A percentile compares a stretch with the other conserved stretches of the same genome.
These are phyloP conservation scores for Russula earlei DNA, from an alignment of 768 basidiomycete genomes.

Conservation along the genomic window DNA sequence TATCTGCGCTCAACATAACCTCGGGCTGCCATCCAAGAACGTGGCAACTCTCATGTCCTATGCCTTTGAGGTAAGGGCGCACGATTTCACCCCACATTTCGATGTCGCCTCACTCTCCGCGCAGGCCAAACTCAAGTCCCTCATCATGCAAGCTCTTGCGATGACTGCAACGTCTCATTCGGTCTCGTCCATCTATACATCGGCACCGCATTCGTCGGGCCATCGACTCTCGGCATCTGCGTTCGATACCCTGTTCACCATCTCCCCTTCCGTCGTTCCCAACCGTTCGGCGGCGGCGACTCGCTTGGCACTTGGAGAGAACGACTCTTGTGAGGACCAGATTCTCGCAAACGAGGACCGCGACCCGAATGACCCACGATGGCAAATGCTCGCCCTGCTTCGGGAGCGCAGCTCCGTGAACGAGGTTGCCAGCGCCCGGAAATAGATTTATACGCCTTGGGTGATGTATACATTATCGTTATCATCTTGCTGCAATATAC, in stretches of 20 bases:
- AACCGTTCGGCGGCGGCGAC: slow-evolving; percentile 71
- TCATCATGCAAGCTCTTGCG: slow-evolving; percentile 72
- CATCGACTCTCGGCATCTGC: slow-evolving; percentile 53
- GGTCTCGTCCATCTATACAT: slow-evolving; percentile 64
- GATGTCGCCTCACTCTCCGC: neutral
- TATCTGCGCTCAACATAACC: slow-evolving; percentile 68
- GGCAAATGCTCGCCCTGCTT: slow-evolving; percentile 71
- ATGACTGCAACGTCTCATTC: slow-evolving; percentile 68
- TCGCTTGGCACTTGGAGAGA: slow-evolving; percentile 51
- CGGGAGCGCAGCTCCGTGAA: slow-evolving; percentile 65
- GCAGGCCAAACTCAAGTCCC: slow-evolving; percentile 75
- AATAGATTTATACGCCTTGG: slow-evolving; percentile 21
- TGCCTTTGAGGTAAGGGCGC: slow-evolving; percentile 55
- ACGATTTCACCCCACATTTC: neutral
- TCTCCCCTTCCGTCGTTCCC: slow-evolving; percentile 70
- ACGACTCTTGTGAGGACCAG: slow-evolving; percentile 45
- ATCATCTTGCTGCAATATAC: neutral
- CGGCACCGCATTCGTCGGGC: slow-evolving; percentile 31
- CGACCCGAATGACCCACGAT: slow-evolving; percentile 58
- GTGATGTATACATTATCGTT: neutral
- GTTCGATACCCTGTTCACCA: slow-evolving; percentile 69
- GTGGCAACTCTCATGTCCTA: slow-evolving; percentile 66
- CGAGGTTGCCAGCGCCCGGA: slow-evolving; percentile 37
- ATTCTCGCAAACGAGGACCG: slow-evolving; percentile 45
- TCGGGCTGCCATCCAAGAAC: slow-evolving; percentile 47